Conservation (phyloP, 129 eudicot genomes). For the Escallonia rubra region DNA sequence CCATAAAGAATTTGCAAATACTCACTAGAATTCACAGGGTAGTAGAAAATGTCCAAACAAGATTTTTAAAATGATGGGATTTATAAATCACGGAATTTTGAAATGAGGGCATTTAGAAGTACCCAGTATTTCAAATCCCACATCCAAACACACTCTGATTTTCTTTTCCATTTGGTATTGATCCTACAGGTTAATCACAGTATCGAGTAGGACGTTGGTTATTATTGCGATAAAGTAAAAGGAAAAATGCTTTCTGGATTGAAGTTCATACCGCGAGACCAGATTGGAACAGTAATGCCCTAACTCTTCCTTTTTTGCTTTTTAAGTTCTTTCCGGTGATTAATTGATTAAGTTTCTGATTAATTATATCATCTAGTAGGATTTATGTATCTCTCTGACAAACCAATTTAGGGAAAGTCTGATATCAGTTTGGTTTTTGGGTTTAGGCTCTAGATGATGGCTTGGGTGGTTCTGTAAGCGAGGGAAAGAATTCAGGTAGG, state of each 20-base stretch:
- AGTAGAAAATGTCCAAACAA: no score
- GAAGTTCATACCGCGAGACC: constrained; percentile 79
- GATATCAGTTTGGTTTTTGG: background rate
- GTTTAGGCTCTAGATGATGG: constrained; percentile 35
- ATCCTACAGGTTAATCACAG: background rate
- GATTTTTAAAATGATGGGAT: no score
- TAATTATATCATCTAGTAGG: background rate
- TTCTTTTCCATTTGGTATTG: background rate
- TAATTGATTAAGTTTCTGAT: background rate
- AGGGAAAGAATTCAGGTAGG: constrained; percentile 19
- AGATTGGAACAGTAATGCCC: constrained; percentile 44
- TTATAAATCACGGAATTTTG: no score
- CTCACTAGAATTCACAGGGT: no score
- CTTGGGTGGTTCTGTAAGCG: constrained; percentile 27
- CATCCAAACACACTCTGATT: background rate
- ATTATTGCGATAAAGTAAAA: constrained; percentile 11
- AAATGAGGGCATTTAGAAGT: no score
- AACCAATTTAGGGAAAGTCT: background rate
- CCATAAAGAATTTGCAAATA: no score
- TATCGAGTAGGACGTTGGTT: background rate
- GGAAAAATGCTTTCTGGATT: constrained; percentile 68
- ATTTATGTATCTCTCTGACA: constrained; percentile 1
- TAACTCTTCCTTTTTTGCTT: background rate
- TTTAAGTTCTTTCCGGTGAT: background rate
- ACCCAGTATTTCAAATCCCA: no score